These are phyloP conservation scores for Aspergillus cavernicola DNA, from an alignment of 495 filamentous ascomycete genomes.

Conservation along the genomic window DNA sequence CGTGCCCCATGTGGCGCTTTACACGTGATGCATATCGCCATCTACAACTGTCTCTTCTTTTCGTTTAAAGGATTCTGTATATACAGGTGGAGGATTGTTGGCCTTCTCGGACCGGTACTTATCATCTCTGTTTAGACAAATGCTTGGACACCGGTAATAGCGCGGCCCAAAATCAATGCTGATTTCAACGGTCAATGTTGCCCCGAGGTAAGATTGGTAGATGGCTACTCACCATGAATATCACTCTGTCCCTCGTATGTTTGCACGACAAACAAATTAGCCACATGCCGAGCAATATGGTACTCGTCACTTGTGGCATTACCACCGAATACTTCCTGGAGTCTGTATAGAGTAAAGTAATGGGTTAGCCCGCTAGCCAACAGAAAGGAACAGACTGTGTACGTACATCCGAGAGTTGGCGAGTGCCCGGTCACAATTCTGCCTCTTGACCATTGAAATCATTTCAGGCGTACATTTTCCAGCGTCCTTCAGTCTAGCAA, in stretches of 20 bases:
- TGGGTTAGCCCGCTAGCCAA: conserved; percentile 1
- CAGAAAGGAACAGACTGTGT: background rate
- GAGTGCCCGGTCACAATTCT: conserved; percentile 93
- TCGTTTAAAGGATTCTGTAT: background rate
- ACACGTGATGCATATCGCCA: conserved; percentile 16
- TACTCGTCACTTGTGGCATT: conserved; percentile 98
- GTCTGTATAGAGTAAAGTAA: conserved; percentile 33
- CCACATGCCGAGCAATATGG: conserved; percentile 87
- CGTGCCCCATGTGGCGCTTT: conserved; percentile 17
- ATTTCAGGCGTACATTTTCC: conserved; percentile 88
- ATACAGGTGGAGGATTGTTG: background rate
- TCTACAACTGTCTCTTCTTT: too few species aligned
- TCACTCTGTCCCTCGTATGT: conserved; percentile 98
- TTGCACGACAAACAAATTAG: conserved; percentile 95
- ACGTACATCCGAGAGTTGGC: conserved; percentile 68
- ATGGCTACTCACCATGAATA: conserved; percentile 72
- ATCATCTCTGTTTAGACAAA: conserved; percentile 51
- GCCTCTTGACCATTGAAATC: conserved; percentile 97
- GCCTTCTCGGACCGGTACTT: background rate
- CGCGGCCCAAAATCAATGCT: conserved; percentile 66
- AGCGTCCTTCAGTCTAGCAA: conserved; percentile 88
- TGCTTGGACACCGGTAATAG: conserved; percentile 67
- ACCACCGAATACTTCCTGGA: conserved; percentile 95
- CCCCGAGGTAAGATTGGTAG: background rate
- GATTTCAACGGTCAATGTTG: conserved; percentile 18